A percentile compares a stretch with the other conserved stretches of the same genome.
These are phyloP conservation scores for Sporothrix inflata DNA, from an alignment of 2,329 filamentous ascomycete species.

Conservation along the genomic window DNA sequence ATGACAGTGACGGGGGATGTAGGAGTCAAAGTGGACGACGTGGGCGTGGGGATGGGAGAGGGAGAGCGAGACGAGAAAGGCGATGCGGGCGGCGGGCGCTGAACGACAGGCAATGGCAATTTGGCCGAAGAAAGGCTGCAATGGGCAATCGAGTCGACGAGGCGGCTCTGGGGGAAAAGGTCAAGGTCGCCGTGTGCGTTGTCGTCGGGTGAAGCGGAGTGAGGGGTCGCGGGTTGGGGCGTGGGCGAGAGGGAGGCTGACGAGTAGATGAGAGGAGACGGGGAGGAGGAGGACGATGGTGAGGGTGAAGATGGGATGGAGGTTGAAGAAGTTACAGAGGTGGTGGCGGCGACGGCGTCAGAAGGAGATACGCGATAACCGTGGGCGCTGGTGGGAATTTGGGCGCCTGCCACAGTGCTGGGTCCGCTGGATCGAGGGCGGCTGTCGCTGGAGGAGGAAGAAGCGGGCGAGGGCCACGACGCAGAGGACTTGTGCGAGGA, in stretches of 20 bases:
- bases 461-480: neutral
- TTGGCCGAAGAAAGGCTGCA: conserved; percentile 36
- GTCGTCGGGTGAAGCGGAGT: conserved; percentile 41
- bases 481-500: neutral
- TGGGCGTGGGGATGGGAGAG: neutral
- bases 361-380: conserved; percentile 16
- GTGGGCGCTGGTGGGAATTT: conserved; percentile 8
- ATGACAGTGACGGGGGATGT: neutral
- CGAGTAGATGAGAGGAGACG: conserved; percentile 39
- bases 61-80: neutral
- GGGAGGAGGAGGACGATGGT: conserved; percentile 17
- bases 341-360: conserved; percentile 4
- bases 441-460: neutral
- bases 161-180: conserved; percentile 31
- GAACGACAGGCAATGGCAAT: conserved; percentile 33
- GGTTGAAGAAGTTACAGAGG: neutral
- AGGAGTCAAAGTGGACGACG: neutral
- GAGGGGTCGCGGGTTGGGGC: conserved; percentile 51
- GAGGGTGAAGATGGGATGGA: conserved; percentile 14
- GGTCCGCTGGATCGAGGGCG: too few relatives aligned
- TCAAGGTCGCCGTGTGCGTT: conserved; percentile 32
- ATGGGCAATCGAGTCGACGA: conserved; percentile 43
- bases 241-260: conserved; percentile 46
- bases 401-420: conserved; percentile 17
- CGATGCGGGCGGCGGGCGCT: conserved; percentile 35